A percentile compares a stretch with the other conserved stretches of the same genome.
Evolutionary conservation across 305 asterid genomes (phyloP).

Genomic region (Fraxinus albicans): DNA sequence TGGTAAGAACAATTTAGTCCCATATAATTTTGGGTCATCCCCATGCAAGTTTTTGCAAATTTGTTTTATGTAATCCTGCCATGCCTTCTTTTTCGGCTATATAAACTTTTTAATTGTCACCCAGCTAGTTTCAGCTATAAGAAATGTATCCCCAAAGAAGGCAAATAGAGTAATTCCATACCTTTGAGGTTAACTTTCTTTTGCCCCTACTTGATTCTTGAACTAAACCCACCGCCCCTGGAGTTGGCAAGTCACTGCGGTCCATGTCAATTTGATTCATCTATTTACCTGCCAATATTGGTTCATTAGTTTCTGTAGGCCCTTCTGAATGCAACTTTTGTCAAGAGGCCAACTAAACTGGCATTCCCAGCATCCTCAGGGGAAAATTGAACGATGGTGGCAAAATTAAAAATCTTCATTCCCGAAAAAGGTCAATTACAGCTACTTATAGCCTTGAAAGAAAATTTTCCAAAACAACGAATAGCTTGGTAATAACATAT

Average conservation of each 20-base stretch:
- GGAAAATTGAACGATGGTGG: neutral
- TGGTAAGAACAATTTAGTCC: neutral
- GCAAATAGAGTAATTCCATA: conserved; percentile 18
- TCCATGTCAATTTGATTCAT: conserved; percentile 55
- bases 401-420: neutral
- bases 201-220: conserved; percentile 35
- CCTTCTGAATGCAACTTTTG: neutral
- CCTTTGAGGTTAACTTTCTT: conserved; percentile 42
- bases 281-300: conserved; percentile 38
- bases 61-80: neutral
- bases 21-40: conserved; percentile 10
- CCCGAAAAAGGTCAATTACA: neutral
- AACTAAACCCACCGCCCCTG: conserved; percentile 29
- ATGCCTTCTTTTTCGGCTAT: conserved; percentile 14
- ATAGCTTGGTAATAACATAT: neutral
- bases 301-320: conserved; percentile 1
- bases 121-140: conserved; percentile 9
- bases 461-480: neutral
- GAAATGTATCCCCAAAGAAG: neutral
- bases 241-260: conserved; percentile 32
- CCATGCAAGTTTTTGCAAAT: conserved; percentile 9
- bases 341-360: neutral
- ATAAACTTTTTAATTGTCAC: neutral
- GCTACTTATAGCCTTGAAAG: neutral
- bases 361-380: neutral